phyloP scores from a whole-genome alignment of 148 eudicot species.

The Diospyros kaki region DNA sequence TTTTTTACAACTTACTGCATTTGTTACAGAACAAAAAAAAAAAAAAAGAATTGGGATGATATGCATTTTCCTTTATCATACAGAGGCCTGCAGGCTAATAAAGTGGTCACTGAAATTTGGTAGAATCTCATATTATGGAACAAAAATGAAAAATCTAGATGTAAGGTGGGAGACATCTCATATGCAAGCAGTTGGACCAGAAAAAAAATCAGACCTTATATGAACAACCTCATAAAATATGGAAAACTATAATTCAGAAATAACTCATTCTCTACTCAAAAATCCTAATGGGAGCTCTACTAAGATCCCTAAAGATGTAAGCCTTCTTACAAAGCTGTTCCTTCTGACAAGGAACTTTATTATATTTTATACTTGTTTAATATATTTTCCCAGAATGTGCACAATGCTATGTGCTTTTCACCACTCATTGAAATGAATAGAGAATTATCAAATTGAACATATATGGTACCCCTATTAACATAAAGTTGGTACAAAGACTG shows the following conservation, averaged over 20 bases:
- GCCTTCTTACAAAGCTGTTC: not conserved
- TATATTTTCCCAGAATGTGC: not conserved
- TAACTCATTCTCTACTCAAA: not conserved
- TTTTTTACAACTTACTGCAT: not conserved
- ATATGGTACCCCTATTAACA: too few relatives aligned
- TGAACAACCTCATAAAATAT: not conserved
- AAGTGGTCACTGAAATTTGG: slow-evolving; percentile 3
- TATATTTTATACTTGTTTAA: not conserved
- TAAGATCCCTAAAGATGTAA: not conserved
- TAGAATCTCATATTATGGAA: not conserved
- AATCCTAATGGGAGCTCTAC: not conserved
- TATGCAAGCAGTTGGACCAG: not conserved
- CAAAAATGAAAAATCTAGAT: not conserved
- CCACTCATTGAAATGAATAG: not conserved
- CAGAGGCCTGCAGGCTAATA: not conserved
- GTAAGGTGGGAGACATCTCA: not conserved
- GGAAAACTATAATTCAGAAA: not conserved
- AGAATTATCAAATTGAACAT: too few relatives aligned
- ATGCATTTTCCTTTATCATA: not conserved
- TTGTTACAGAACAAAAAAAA: not conserved
- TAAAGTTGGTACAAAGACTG: too few relatives aligned
- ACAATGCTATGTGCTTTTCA: not conserved
- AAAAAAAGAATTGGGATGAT: not conserved
- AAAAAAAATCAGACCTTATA: not conserved
- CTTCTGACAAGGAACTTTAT: not conserved